Conservation (phyloP, 164 flowering plant genomes). For the Litsea cubeba region DNA sequence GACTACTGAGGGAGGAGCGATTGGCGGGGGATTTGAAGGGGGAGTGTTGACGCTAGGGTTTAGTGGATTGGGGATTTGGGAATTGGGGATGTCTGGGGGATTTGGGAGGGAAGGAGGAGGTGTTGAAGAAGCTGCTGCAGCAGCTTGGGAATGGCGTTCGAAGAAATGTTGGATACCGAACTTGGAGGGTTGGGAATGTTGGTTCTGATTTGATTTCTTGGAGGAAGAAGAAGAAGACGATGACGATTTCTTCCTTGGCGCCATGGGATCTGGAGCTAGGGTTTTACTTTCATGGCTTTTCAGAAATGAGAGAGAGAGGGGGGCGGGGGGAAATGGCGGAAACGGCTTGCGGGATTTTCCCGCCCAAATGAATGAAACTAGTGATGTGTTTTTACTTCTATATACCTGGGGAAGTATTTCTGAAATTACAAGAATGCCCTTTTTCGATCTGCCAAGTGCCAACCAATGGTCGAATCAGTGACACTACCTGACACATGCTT, state of each 20-base stretch:
- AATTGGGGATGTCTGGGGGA: conserved; percentile 9
- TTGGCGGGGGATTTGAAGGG: conserved; percentile 15
- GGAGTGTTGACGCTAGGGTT: conserved; percentile 26
- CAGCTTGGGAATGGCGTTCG: conserved; percentile 67
- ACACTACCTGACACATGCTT: too few relatives aligned
- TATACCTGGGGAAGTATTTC: too few relatives aligned
- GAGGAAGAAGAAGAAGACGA: conserved; percentile 20
- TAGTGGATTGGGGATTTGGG: conserved; percentile 9
- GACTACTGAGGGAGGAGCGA: not conserved
- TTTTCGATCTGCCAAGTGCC: too few relatives aligned
- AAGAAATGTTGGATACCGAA: conserved; percentile 96
- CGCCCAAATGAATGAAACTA: not conserved
- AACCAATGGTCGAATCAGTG: too few relatives aligned
- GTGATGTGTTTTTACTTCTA: too few relatives aligned
- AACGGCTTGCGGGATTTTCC: not conserved
- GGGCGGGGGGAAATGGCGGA: not conserved
- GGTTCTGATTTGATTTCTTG: conserved; percentile 46
- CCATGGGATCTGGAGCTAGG: conserved; percentile 33
- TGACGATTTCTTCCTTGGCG: conserved; percentile 60
- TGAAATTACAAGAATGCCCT: too few relatives aligned
- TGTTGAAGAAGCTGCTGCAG: conserved; percentile 20
- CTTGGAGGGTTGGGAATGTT: conserved; percentile 61
- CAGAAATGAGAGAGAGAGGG: too few relatives aligned
- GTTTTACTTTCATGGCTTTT: not conserved
- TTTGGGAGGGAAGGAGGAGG: conserved; percentile 3